A percentile compares a stretch with the other conserved stretches of the same genome.
These are phyloP conservation scores for Diplodia intermedia DNA, from an alignment of 2,329 filamentous ascomycete species.

Conservation along the genomic window DNA sequence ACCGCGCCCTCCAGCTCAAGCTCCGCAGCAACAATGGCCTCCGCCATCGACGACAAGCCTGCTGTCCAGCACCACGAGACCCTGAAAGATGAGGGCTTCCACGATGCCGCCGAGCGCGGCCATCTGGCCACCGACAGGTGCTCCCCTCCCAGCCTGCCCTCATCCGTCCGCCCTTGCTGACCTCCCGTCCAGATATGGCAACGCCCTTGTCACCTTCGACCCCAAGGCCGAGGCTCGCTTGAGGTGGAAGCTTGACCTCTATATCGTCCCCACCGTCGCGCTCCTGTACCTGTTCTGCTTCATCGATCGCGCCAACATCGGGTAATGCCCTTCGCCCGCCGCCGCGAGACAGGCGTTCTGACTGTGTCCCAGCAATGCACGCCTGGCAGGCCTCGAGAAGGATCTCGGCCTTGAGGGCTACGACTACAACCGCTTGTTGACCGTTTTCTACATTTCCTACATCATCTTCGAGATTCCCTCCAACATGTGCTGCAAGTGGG, in stretches of 20 bases:
- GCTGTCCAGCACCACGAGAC: slow-evolving; percentile 28
- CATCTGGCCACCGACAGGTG: slow-evolving; percentile 34
- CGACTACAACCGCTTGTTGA: slow-evolving; percentile 73
- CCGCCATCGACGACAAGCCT: slow-evolving; percentile 13
- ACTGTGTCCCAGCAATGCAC: slow-evolving; percentile 62
- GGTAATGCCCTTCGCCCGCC: slow-evolving; percentile 48
- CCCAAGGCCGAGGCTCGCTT: slow-evolving; percentile 63
- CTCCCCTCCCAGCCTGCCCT: neutral
- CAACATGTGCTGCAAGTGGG: slow-evolving; percentile 72
- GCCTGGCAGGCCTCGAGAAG: slow-evolving; percentile 67
- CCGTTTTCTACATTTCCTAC: slow-evolving; percentile 75
- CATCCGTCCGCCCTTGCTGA: neutral
- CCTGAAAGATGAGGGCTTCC: slow-evolving; percentile 22
- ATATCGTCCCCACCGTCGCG: slow-evolving; percentile 69
- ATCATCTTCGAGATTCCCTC: slow-evolving; percentile 75
- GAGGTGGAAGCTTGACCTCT: slow-evolving; percentile 69
- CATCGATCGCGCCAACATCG: slow-evolving; percentile 77
- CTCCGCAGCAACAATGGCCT: neutral
- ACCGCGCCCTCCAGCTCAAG: neutral
- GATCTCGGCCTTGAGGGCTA: slow-evolving; percentile 67
- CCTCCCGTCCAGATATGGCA: slow-evolving; percentile 53
- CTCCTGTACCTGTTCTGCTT: slow-evolving; percentile 76
- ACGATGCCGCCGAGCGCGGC: slow-evolving; percentile 33
- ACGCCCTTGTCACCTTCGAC: slow-evolving; percentile 62
- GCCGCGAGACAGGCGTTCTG: neutral